Conservation (phyloP, 441 rosid species). For the Iberis amara region DNA sequence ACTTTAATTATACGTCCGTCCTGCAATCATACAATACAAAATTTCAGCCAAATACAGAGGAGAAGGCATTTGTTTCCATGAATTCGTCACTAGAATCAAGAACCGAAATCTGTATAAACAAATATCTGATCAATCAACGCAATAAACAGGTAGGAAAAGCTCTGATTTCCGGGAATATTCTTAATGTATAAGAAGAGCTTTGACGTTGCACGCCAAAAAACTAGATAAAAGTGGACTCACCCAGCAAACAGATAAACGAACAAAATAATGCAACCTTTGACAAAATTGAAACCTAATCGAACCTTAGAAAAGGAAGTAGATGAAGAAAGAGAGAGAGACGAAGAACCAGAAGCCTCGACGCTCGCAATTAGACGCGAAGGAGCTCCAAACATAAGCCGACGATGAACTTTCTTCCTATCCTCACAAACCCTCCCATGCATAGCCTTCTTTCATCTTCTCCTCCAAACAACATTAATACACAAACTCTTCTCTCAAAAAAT, state of each 20-base stretch:
- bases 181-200: background rate
- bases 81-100: too few species aligned
- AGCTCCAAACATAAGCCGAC: slow-evolving; percentile 72
- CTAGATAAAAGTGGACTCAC: background rate
- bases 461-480: slow-evolving; percentile 27
- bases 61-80: too few species aligned
- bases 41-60: slow-evolving; percentile 3
- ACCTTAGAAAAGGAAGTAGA: slow-evolving; percentile 61
- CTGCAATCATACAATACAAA: slow-evolving; percentile 30
- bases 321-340: slow-evolving; percentile 42
- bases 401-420: slow-evolving; percentile 14
- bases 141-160: background rate
- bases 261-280: background rate
- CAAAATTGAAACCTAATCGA: background rate
- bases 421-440: slow-evolving; percentile 37
- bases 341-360: slow-evolving; percentile 40
- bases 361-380: slow-evolving; percentile 49
- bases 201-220: too few species aligned
- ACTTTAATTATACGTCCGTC: slow-evolving; percentile 77
- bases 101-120: background rate
- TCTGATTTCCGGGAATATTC: background rate
- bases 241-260: too few species aligned
- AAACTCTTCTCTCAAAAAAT: slow-evolving; percentile 1
- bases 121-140: background rate
- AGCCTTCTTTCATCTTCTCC: slow-evolving; percentile 35